Evolutionary conservation across 2,329 filamentous ascomycete species (phyloP).

Genomic region (Pseudogymnoascus sp.): DNA sequence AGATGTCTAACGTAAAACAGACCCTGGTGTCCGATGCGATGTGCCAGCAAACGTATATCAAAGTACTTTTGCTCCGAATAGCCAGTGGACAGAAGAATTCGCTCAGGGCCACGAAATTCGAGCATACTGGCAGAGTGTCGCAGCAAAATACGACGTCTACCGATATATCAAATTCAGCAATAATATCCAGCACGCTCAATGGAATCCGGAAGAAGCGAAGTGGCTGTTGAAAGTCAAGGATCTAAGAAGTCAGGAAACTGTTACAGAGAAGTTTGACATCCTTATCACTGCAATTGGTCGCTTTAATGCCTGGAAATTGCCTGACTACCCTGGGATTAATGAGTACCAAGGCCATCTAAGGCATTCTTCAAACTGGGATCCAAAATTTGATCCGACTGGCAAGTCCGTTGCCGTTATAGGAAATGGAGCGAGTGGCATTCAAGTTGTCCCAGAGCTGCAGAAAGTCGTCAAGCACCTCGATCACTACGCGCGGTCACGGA

Average conservation of each 20-base stretch:
- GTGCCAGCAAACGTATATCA: constrained; percentile 67
- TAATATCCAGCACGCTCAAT: constrained; percentile 48
- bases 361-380: constrained; percentile 57
- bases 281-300: constrained; percentile 57
- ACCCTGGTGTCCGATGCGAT: constrained; percentile 45
- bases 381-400: constrained; percentile 41
- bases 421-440: constrained; percentile 57
- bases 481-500: constrained; percentile 58
- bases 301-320: constrained; percentile 60
- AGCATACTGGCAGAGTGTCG: constrained; percentile 58
- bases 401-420: constrained; percentile 52
- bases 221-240: constrained; percentile 46
- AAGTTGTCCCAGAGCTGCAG: constrained; percentile 49
- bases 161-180: constrained; percentile 48
- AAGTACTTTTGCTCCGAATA: constrained; percentile 60
- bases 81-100: constrained; percentile 63
- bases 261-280: constrained; percentile 49
- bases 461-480: constrained; percentile 45
- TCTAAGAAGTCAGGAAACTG: constrained; percentile 32
- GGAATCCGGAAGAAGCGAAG: constrained; percentile 44
- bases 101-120: constrained; percentile 60
- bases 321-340: constrained; percentile 51
- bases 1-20: constrained; percentile 52
- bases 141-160: constrained; percentile 59
- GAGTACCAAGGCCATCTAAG: constrained; percentile 50